Conservation (phyloP, 345 rosid species). For the Camelina laxa region DNA sequence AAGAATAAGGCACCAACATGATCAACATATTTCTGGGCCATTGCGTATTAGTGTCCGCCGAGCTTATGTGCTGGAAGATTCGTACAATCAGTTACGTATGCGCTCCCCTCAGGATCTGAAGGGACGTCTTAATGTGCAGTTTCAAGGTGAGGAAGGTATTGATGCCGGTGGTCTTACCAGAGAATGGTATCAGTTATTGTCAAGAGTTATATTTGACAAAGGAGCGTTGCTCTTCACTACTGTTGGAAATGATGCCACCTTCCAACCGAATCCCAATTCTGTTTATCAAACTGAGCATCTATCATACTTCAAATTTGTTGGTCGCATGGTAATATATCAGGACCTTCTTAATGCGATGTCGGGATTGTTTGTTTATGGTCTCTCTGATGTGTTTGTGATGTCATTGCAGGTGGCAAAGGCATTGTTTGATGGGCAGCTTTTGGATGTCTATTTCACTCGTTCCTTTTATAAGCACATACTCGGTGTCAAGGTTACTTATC, state of each 20-base stretch:
- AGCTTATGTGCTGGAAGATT: conserved; percentile 95
- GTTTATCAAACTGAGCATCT: conserved; percentile 97
- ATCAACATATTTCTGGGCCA: conserved; percentile 88
- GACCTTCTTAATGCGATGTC: conserved; percentile 22
- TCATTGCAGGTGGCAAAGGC: conserved; percentile 88
- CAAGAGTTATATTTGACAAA: conserved; percentile 95
- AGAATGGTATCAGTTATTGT: conserved; percentile 96
- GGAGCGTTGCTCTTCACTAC: conserved; percentile 94
- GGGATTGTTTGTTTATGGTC: conserved; percentile 16
- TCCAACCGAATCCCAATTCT: conserved; percentile 98
- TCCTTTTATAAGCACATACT: conserved; percentile 97
- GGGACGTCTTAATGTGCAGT: conserved; percentile 92
- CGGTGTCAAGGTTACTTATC: conserved; percentile 95
- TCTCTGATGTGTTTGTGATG: conserved; percentile 35
- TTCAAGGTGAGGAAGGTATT: conserved; percentile 99
- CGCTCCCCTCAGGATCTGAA: conserved; percentile 84
- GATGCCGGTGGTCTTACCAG: conserved; percentile 99
- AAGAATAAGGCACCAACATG: conserved; percentile 89
- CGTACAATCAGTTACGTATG: conserved; percentile 96
- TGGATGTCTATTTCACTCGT: conserved; percentile 95
- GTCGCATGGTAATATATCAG: conserved; percentile 79
- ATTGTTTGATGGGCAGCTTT: conserved; percentile 91
- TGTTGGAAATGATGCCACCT: conserved; percentile 90
- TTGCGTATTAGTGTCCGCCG: conserved; percentile 89
- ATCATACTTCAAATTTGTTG: conserved; percentile 93